A percentile compares a stretch with the other conserved stretches of the same genome.
These are phyloP conservation scores for Komagataella kurtzmanii DNA, from an alignment of 805 yeast species.

Conservation along the genomic window DNA sequence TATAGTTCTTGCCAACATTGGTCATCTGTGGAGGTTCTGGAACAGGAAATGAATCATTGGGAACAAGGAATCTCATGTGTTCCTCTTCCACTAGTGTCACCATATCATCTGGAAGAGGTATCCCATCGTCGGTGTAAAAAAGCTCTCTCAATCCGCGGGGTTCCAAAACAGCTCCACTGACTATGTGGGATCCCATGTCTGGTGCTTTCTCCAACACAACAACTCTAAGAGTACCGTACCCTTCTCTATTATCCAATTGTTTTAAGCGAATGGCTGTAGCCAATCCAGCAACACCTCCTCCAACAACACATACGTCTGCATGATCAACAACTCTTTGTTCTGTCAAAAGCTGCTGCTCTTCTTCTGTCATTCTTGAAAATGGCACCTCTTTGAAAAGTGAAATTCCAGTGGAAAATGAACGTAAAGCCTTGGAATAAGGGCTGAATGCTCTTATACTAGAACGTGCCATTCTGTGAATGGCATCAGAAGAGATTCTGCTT, in stretches of 20 bases:
- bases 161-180: conserved; percentile 90
- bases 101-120: conserved; percentile 67
- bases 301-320: conserved; percentile 91
- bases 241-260: conserved; percentile 57
- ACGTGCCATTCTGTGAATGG: neutral
- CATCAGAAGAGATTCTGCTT: neutral
- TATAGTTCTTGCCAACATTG: conserved; percentile 70
- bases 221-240: conserved; percentile 48
- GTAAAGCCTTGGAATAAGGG: neutral
- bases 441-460: neutral
- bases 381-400: neutral
- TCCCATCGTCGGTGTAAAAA: conserved; percentile 60
- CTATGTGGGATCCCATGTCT: conserved; percentile 84
- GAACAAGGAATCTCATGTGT: conserved; percentile 57
- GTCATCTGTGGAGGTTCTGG: conserved; percentile 93
- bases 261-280: conserved; percentile 87
- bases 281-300: conserved; percentile 96
- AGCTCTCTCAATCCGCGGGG: conserved; percentile 81
- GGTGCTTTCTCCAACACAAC: conserved; percentile 86
- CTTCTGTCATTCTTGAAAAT: conserved; percentile 20
- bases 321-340: conserved; percentile 72
- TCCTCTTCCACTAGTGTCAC: conserved; percentile 69
- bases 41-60: conserved; percentile 43
- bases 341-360: conserved; percentile 29
- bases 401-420: neutral